phyloP scores from a whole-genome alignment of 768 basidiomycete species.

The Filobasidium floriforme region DNA sequence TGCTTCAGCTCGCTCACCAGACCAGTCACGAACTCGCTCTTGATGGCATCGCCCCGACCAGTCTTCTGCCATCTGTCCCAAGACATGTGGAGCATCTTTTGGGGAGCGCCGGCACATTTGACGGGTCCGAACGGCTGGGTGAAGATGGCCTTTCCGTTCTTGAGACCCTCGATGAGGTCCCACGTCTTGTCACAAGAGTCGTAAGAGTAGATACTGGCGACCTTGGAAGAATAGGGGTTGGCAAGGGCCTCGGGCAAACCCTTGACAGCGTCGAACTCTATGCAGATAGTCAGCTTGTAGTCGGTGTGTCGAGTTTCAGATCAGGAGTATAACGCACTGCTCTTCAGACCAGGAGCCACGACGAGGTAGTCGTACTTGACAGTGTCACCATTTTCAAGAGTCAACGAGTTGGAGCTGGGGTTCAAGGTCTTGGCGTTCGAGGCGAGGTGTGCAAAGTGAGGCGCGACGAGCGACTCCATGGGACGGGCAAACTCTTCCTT shows the following conservation, averaged over 20 bases:
- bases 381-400: constrained; percentile 61
- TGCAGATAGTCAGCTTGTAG: constrained; percentile 7
- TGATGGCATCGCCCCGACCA: constrained; percentile 54
- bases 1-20: constrained; percentile 41
- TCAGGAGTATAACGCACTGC: constrained; percentile 46
- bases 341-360: constrained; percentile 80
- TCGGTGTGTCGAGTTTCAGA: background rate
- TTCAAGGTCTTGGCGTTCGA: constrained; percentile 68
- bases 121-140: constrained; percentile 87
- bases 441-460: constrained; percentile 61
- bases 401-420: constrained; percentile 65
- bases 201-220: constrained; percentile 88
- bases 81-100: constrained; percentile 40
- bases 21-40: constrained; percentile 75
- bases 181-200: constrained; percentile 83
- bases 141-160: constrained; percentile 77
- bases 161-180: constrained; percentile 68
- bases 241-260: constrained; percentile 63
- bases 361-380: constrained; percentile 78
- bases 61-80: constrained; percentile 62
- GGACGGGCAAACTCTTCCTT: constrained; percentile 60
- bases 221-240: constrained; percentile 62
- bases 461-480: constrained; percentile 64
- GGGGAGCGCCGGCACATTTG: constrained; percentile 64
- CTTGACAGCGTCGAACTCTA: constrained; percentile 68